These are phyloP conservation scores for Fraxinus floribunda DNA, from an alignment of 305 asterid genomes.

Conservation along the genomic window DNA sequence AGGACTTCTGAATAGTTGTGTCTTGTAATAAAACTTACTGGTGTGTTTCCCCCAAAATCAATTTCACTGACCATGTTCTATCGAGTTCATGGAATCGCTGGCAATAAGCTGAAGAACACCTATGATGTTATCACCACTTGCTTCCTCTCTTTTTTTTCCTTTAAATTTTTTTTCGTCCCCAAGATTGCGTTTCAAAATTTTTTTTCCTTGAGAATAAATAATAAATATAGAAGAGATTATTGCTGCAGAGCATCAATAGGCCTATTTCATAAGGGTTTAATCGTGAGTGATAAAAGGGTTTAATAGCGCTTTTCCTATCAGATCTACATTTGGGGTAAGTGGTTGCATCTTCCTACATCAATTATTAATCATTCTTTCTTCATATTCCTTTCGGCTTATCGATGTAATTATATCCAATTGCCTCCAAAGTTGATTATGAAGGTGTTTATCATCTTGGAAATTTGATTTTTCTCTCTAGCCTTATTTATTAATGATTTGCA, in stretches of 20 bases:
- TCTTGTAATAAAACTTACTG: background rate
- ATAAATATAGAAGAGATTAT: background rate
- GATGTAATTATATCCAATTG: background rate
- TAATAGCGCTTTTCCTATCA: background rate
- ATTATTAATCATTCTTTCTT: background rate
- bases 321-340: background rate
- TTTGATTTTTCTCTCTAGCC: background rate
- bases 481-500: background rate
- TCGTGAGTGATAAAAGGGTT: background rate
- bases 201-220: background rate
- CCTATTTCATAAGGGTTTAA: background rate
- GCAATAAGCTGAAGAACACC: background rate
- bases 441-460: background rate
- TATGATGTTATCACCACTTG: background rate
- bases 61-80: background rate
- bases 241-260: background rate
- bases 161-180: background rate
- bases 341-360: background rate
- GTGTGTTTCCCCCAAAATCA: background rate
- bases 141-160: background rate
- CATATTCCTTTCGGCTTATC: background rate
- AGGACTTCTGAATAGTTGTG: background rate
- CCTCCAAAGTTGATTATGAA: background rate
- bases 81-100: background rate
- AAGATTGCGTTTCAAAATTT: background rate